Conservation (phyloP, 768 basidiomycete genomes). For the Russula sp. region DNA sequence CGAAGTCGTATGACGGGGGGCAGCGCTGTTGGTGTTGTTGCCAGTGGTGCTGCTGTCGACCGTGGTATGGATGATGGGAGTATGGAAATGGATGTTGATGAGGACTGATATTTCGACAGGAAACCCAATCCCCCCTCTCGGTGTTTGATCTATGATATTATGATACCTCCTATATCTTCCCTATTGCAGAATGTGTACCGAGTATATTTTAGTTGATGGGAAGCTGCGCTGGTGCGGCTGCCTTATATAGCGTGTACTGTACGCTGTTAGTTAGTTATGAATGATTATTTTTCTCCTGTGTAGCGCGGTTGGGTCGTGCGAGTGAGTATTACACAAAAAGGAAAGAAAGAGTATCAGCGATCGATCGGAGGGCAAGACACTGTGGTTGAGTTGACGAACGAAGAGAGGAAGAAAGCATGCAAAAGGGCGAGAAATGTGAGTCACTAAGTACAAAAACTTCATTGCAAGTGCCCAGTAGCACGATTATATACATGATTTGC, state of each 20-base stretch:
- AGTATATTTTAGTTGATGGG: conserved; percentile 10
- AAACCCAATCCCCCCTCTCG: background rate
- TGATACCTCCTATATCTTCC: conserved; percentile 4
- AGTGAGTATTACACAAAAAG: too few relatives aligned
- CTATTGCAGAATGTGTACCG: conserved; percentile 15
- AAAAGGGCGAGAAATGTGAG: too few relatives aligned
- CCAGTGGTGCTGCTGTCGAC: background rate
- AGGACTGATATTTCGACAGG: conserved; percentile 10
- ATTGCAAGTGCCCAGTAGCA: too few relatives aligned
- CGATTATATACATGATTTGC: too few relatives aligned
- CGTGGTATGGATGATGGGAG: conserved; percentile 18
- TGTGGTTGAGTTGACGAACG: too few relatives aligned
- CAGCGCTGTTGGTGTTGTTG: conserved; percentile 14
- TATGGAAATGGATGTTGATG: conserved; percentile 29
- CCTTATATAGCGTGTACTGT: conserved; percentile 14
- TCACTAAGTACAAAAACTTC: too few relatives aligned
- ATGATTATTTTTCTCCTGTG: background rate
- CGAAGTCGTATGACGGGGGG: conserved; percentile 43
- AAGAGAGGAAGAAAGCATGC: too few relatives aligned
- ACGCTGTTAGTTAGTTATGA: conserved; percentile 12
- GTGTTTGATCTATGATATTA: background rate
- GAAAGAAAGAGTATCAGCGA: too few relatives aligned
- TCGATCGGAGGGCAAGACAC: too few relatives aligned
- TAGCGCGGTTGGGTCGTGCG: too few relatives aligned
- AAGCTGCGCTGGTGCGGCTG: background rate